Conservation (phyloP, 2,329 filamentous ascomycete species). For the Trichoderma citrinoviride region DNA sequence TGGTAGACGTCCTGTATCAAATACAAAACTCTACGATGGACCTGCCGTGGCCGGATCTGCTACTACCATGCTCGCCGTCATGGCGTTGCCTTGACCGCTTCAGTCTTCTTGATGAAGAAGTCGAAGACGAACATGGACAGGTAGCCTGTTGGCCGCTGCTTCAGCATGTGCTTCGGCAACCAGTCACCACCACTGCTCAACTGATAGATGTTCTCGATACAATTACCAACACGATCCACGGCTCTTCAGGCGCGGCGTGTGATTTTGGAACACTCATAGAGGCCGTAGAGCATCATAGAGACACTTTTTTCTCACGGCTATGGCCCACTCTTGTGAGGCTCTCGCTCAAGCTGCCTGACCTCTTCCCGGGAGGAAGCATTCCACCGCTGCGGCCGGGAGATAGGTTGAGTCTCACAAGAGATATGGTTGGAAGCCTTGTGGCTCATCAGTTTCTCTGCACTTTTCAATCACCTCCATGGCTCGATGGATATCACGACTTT, state of each 20-base stretch:
- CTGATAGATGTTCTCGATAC: constrained; percentile 33
- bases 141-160: constrained; percentile 32
- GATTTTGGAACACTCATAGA: constrained; percentile 28
- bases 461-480: constrained; percentile 25
- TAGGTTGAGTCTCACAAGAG: constrained; percentile 26
- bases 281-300: constrained; percentile 6
- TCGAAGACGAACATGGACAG: constrained; percentile 27
- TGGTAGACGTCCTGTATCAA: too few relatives aligned
- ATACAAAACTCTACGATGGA: neutral
- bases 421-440: constrained; percentile 33
- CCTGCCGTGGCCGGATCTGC: neutral
- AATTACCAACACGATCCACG: constrained; percentile 27
- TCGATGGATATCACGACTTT: constrained; percentile 34
- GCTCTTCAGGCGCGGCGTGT: constrained; percentile 22
- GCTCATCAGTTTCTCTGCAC: constrained; percentile 36
- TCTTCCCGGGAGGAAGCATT: constrained; percentile 27
- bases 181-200: constrained; percentile 20
- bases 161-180: constrained; percentile 25
- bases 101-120: constrained; percentile 31
- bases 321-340: constrained; percentile 30
- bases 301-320: constrained; percentile 17
- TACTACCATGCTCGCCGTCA: constrained; percentile 22
- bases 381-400: constrained; percentile 23
- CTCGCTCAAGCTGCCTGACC: constrained; percentile 25
- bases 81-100: constrained; percentile 32